Evolutionary conservation across 495 filamentous ascomycete species (phyloP).

Genomic region (Penicillium herquei): DNA sequence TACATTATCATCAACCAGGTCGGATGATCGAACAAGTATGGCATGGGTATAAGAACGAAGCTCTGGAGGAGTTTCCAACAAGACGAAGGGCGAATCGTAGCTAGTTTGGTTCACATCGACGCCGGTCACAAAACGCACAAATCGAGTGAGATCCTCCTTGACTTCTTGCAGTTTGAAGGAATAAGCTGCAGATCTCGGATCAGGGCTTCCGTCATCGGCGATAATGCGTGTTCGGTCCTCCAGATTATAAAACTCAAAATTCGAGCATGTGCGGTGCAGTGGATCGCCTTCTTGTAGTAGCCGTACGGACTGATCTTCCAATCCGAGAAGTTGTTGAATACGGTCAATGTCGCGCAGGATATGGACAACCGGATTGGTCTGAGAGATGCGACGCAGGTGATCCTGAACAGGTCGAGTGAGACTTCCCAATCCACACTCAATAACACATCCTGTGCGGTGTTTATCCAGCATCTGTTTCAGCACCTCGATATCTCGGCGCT

Average conservation of each 20-base stretch:
- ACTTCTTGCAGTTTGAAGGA: constrained; percentile 70
- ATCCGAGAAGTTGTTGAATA: constrained; percentile 61
- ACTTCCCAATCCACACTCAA: constrained; percentile 67
- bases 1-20: constrained; percentile 51
- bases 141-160: constrained; percentile 71
- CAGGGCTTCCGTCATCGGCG: constrained; percentile 34
- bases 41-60: constrained; percentile 65
- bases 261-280: constrained; percentile 64
- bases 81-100: constrained; percentile 70
- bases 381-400: constrained; percentile 54
- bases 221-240: constrained; percentile 42
- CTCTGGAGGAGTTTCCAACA: constrained; percentile 66
- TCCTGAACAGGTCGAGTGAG: constrained; percentile 56
- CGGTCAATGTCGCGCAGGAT: constrained; percentile 66
- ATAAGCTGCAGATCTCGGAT: constrained; percentile 48
- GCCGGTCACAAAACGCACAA: constrained; percentile 65
- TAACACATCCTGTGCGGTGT: constrained; percentile 64
- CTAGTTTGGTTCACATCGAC: constrained; percentile 51
- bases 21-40: constrained; percentile 60
- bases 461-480: constrained; percentile 65
- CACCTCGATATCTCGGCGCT: constrained; percentile 62
- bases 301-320: constrained; percentile 53
- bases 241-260: constrained; percentile 78
- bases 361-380: constrained; percentile 72
- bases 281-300: constrained; percentile 53